Evolutionary conservation across 495 filamentous ascomycete genomes (phyloP).

Genomic region (Penicillium coffeae): DNA sequence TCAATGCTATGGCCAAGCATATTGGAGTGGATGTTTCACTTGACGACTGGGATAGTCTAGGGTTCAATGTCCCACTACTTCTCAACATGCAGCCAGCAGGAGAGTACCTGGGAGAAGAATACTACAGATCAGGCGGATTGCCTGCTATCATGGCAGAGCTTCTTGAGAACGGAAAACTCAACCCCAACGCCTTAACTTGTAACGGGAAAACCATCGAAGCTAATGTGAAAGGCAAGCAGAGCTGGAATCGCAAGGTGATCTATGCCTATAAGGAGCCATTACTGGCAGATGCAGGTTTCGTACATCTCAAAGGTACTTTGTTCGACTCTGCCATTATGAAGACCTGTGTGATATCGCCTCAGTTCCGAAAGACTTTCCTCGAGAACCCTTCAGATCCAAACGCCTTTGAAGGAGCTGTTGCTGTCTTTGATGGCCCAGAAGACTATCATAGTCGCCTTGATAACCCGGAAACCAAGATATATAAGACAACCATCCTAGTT

Average conservation of each 20-base stretch:
- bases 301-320: constrained; percentile 47
- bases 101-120: constrained; percentile 51
- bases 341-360: constrained; percentile 50
- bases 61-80: constrained; percentile 46
- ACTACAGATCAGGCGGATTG: constrained; percentile 49
- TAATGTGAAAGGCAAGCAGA: constrained; percentile 41
- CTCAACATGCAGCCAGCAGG: constrained; percentile 55
- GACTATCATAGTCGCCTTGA: constrained; percentile 49
- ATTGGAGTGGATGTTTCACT: constrained; percentile 47
- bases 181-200: constrained; percentile 38
- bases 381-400: constrained; percentile 48
- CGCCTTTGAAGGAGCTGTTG: constrained; percentile 49
- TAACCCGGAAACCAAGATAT: constrained; percentile 36
- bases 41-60: constrained; percentile 52
- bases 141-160: constrained; percentile 52
- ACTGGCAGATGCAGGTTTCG: constrained; percentile 46
- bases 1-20: constrained; percentile 54
- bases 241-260: constrained; percentile 45
- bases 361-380: constrained; percentile 44
- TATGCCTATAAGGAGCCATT: constrained; percentile 42
- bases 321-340: constrained; percentile 58
- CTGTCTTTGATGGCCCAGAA: constrained; percentile 53
- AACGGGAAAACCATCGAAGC: constrained; percentile 39
- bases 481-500: constrained; percentile 47
- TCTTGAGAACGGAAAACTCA: constrained; percentile 41